Conservation (phyloP, 83 land plant genomes). For the Picea engelmannii region DNA sequence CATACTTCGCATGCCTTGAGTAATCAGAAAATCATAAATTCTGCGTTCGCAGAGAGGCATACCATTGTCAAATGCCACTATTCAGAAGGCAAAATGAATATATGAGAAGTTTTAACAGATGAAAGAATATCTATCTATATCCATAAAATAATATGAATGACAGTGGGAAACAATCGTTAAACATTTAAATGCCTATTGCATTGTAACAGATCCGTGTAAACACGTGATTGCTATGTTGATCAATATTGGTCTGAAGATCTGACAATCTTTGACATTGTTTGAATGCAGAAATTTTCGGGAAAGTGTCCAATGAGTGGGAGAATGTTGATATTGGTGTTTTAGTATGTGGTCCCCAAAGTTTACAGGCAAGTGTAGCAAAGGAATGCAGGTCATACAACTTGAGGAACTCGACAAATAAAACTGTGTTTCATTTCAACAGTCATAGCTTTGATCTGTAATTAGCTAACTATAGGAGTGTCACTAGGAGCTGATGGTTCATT, state of each 20-base stretch:
- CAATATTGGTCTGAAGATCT: not conserved
- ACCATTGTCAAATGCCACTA: no score
- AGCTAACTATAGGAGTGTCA: not conserved
- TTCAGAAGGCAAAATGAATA: no score
- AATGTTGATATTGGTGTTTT: constrained; percentile 71
- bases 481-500: not conserved
- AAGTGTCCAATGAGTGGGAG: constrained; percentile 38
- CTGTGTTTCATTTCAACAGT: constrained; percentile 73
- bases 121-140: no score
- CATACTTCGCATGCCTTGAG: no score
- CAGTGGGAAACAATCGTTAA: no score
- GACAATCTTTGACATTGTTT: not conserved
- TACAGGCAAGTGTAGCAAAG: constrained; percentile 75
- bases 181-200: no score
- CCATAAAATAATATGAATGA: no score
- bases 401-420: constrained; percentile 20
- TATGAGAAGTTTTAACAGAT: no score
- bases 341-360: constrained; percentile 79
- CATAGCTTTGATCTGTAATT: constrained; percentile 76
- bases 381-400: constrained; percentile 68
- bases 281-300: constrained; percentile 62
- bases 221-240: no score
- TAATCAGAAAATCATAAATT: no score
- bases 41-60: no score
- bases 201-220: no score